A percentile compares a stretch with the other conserved stretches of the same genome.
phyloP scores from a whole-genome alignment of 371 early-diverging fungal species.

The Cokeromyces recurvatus region DNA sequence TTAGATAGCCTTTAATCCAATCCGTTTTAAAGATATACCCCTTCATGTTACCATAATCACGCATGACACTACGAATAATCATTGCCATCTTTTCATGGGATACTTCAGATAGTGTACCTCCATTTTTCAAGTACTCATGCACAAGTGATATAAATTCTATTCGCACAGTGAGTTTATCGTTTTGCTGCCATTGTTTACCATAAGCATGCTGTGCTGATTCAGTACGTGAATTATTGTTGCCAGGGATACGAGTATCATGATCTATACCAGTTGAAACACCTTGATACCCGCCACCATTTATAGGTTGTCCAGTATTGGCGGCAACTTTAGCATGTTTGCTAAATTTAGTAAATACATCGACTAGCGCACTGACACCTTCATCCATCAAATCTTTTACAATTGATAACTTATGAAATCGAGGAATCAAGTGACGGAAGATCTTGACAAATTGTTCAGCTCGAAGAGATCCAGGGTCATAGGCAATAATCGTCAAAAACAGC shows the following conservation, averaged over 20 bases:
- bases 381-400: slow-evolving; percentile 32
- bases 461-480: slow-evolving; percentile 59
- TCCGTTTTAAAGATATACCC: slow-evolving; percentile 38
- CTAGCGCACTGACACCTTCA: slow-evolving; percentile 52
- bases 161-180: slow-evolving; percentile 57
- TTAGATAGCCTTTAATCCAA: slow-evolving; percentile 56
- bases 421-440: slow-evolving; percentile 42
- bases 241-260: background rate
- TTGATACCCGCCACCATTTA: slow-evolving; percentile 4
- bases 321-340: slow-evolving; percentile 47
- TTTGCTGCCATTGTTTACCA: slow-evolving; percentile 68
- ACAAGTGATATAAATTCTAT: slow-evolving; percentile 53
- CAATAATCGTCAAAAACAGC: slow-evolving; percentile 62
- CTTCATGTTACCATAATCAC: slow-evolving; percentile 47
- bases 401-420: slow-evolving; percentile 33
- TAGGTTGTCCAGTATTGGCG: background rate
- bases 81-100: slow-evolving; percentile 53
- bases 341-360: slow-evolving; percentile 53
- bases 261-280: slow-evolving; percentile 1
- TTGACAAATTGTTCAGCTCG: slow-evolving; percentile 67
- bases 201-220: slow-evolving; percentile 44
- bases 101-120: slow-evolving; percentile 43
- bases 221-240: background rate
- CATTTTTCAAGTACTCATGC: slow-evolving; percentile 42
- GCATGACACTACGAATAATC: slow-evolving; percentile 46